Evolutionary conservation across 2,329 filamentous ascomycete species (phyloP).

Genomic region (Zymoseptoria ardabiliae): DNA sequence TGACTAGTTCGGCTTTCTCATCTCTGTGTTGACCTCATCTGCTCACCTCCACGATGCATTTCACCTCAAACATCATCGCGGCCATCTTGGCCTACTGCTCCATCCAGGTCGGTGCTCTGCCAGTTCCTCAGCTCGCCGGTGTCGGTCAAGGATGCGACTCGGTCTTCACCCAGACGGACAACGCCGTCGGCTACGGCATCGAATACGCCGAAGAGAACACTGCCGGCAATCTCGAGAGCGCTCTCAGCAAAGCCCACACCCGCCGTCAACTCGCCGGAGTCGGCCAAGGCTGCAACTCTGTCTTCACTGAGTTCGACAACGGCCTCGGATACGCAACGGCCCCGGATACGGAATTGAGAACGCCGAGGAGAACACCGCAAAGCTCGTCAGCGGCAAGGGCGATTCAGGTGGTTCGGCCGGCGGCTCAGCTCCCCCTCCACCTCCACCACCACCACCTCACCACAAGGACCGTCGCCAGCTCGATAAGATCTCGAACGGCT

Average conservation of each 20-base stretch:
- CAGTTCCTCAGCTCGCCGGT: conserved; percentile 19
- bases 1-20: not conserved
- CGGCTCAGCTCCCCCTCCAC: not conserved
- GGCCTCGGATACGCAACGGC: conserved; percentile 17
- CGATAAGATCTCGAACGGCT: conserved; percentile 22
- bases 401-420: not conserved
- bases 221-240: conserved; percentile 5
- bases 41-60: conserved; percentile 11
- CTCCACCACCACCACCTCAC: not conserved
- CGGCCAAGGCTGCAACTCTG: conserved; percentile 17
- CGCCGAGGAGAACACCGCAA: conserved; percentile 17
- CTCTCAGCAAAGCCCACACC: not conserved
- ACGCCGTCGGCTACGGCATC: conserved; percentile 17
- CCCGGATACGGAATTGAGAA: conserved; percentile 20
- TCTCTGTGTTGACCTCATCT: not conserved
- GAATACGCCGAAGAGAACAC: conserved; percentile 17
- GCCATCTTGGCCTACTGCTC: conserved; percentile 12
- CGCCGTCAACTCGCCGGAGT: conserved; percentile 21
- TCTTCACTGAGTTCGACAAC: conserved; percentile 18
- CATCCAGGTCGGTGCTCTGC: conserved; percentile 8
- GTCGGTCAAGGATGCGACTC: conserved; percentile 17
- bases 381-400: conserved; percentile 1
- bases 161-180: conserved; percentile 16
- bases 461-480: conserved; percentile 11
- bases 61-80: conserved; percentile 9